These are phyloP conservation scores for Oryza brachyantha DNA, from an alignment of 176 grass and related monocot species.

Conservation along the genomic window DNA sequence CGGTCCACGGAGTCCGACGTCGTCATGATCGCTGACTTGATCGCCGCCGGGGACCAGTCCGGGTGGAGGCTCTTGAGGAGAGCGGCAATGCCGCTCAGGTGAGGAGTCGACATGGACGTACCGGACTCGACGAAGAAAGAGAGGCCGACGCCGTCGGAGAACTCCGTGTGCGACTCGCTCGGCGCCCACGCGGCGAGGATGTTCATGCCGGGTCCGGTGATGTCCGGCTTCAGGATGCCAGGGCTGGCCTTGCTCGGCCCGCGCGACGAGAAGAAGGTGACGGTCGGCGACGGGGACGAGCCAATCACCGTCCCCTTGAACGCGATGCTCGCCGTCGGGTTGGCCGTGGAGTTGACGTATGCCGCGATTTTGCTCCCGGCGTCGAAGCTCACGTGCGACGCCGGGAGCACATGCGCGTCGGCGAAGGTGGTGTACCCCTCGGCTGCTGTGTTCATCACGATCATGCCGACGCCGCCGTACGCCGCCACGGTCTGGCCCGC, in stretches of 20 bases:
- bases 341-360: constrained; percentile 56
- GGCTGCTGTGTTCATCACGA: constrained; percentile 48
- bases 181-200: constrained; percentile 78
- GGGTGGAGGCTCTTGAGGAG: constrained; percentile 70
- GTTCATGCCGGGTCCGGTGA: constrained; percentile 87
- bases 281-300: constrained; percentile 46
- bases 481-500: constrained; percentile 48
- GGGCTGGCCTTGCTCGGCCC: constrained; percentile 62
- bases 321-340: constrained; percentile 49
- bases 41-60: constrained; percentile 67
- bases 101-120: constrained; percentile 89
- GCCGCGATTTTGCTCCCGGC: constrained; percentile 44
- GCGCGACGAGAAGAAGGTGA: constrained; percentile 78
- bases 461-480: constrained; percentile 52
- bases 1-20: constrained; percentile 57
- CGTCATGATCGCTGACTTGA: constrained; percentile 98
- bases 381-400: constrained; percentile 54
- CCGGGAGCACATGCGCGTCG: constrained; percentile 56
- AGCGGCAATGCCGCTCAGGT: constrained; percentile 70
- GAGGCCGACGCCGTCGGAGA: constrained; percentile 37
- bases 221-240: constrained; percentile 77
- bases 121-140: constrained; percentile 72
- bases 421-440: constrained; percentile 65
- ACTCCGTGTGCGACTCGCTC: constrained; percentile 49
- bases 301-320: constrained; percentile 71